These are phyloP conservation scores for Zanthoxylum bungeanum DNA, from an alignment of 345 rosid genomes.

Conservation along the genomic window DNA sequence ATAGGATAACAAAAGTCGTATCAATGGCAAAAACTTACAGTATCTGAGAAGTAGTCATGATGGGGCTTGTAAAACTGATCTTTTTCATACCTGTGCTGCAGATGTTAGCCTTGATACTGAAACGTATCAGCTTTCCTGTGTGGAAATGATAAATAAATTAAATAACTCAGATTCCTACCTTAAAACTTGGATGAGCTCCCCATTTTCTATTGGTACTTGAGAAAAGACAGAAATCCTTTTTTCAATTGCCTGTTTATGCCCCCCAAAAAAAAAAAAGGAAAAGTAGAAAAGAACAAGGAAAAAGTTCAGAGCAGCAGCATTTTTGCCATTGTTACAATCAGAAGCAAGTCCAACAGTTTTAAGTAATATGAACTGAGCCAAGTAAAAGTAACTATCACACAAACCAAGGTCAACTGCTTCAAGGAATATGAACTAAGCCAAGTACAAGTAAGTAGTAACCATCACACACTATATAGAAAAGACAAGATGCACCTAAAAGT, in stretches of 20 bases:
- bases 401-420: not conserved
- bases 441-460: too few species aligned
- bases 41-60: constrained; percentile 87
- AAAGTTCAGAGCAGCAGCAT: not conserved
- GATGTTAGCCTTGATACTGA: constrained; percentile 55
- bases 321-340: not conserved
- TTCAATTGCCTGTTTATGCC: constrained; percentile 69
- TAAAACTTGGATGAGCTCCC: constrained; percentile 91
- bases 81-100: constrained; percentile 87
- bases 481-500: not conserved
- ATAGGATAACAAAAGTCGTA: not conserved
- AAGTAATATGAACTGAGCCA: not conserved
- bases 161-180: constrained; percentile 50
- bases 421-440: not conserved
- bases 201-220: constrained; percentile 90
- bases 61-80: constrained; percentile 89
- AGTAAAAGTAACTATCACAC: not conserved
- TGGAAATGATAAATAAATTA: constrained; percentile 12
- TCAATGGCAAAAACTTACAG: constrained; percentile 52
- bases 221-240: constrained; percentile 87
- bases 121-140: constrained; percentile 32
- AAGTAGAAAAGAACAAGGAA: not conserved
- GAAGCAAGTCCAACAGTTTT: not conserved
- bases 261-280: not conserved
- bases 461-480: not conserved